Base-by-base conservation (phyloP, 257 asterid genomes). In the Vinca minor region DNA sequence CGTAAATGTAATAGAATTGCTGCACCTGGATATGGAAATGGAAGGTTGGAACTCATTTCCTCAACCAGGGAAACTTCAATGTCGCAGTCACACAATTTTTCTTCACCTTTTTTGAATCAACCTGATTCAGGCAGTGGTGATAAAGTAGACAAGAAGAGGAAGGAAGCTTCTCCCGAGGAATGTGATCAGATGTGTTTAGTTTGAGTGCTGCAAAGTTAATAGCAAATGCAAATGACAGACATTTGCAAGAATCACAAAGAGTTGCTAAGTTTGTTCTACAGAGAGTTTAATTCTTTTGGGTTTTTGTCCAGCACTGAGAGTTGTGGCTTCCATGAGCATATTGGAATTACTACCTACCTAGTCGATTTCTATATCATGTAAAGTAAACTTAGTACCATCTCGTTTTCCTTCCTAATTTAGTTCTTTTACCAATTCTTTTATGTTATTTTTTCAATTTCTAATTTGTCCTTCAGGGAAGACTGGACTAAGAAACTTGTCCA, bases 181-280 rank as follows among this genome's bases (percentile, higher is more conserved):
- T 89, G 97, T 69, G 97, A 89, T 82, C 83, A 85, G 97, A 95
- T 79, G 97, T 89, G 52, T 80, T 62, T 21, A 95, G 94, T 68
- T 77, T 89, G 53, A 85, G 85, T 72, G 75, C 87, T 75, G 95
- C 84, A 66, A 89, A 87, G 82, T 95, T 95, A 71, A 87, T 82
- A 81, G 97, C 86, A 57, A 89, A 82, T 79, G 89, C 92, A n/a
- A n/a, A n/a, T n/a, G n/a, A n/a, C 54, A 83, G 83, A 74, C 64
- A 60, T 72, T 75, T 85, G 78, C 95, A 76, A 55, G 88, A 87
- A 72, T 76, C 92, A 72, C 79, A 81, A 67, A 76, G 62, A 63
- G 75, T 61, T 73, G 78, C 70, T 65, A 83, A 53, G 47, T 84
- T 84, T 25, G 56, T 78, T 61, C 45, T 87, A 42, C 76, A 70